Evolutionary conservation across 1,284 basidiomycete genomes (phyloP).

Genomic region (Schizophyllum amplum): DNA sequence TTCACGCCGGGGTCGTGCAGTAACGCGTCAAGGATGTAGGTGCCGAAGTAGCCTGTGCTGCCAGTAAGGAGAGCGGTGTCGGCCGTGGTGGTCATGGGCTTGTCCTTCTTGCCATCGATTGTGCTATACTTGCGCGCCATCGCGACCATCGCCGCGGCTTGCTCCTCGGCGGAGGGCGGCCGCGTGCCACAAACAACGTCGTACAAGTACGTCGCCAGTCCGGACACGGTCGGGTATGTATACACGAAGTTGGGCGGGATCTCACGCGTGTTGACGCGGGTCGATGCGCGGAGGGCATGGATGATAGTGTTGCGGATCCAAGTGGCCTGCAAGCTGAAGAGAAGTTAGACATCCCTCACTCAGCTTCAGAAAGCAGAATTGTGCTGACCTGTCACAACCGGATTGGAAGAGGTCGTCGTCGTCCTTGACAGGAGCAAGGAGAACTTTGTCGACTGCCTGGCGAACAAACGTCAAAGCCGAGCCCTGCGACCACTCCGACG

Average conservation of each 20-base stretch:
- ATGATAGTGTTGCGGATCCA: slow-evolving; percentile 33
- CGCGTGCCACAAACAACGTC: too few species aligned
- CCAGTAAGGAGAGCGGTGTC: slow-evolving; percentile 25
- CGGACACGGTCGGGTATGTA: slow-evolving; percentile 23
- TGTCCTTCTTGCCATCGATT: background rate
- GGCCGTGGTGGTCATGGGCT: background rate
- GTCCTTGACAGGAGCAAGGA: slow-evolving; percentile 18
- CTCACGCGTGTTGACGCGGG: slow-evolving; percentile 5
- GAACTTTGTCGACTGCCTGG: slow-evolving; percentile 20
- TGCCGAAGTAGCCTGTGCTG: slow-evolving; percentile 26
- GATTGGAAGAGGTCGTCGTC: slow-evolving; percentile 33
- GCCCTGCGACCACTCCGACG: slow-evolving; percentile 18
- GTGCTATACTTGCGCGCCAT: too few species aligned
- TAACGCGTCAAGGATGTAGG: slow-evolving; percentile 19
- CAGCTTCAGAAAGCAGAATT: background rate
- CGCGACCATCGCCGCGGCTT: slow-evolving; percentile 1
- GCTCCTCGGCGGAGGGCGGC: background rate
- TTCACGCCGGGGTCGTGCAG: slow-evolving; percentile 12
- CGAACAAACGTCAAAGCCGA: slow-evolving; percentile 21
- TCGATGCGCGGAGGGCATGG: slow-evolving; percentile 18
- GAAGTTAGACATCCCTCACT: background rate
- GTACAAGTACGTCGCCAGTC: slow-evolving; percentile 14
- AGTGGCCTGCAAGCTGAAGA: slow-evolving; percentile 31
- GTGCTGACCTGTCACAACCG: slow-evolving; percentile 34
- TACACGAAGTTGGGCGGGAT: slow-evolving; percentile 25